Base-by-base conservation (phyloP, 2,329 filamentous ascomycete species). In the Shiraia sp. region DNA sequence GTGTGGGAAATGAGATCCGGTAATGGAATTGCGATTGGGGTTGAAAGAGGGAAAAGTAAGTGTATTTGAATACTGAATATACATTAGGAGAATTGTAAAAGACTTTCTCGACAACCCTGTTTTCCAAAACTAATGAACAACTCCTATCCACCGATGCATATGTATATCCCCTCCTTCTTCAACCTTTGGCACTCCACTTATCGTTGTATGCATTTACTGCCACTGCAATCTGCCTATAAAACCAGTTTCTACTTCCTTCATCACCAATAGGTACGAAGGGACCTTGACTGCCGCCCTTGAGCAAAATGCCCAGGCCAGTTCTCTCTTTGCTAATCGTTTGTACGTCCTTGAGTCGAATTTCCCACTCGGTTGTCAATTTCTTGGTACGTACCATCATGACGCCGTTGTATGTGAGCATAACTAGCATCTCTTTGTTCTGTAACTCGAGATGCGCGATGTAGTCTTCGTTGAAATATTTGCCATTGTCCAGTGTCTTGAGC, bases 401-500 rank as follows among this genome's bases (percentile, higher is more conserved):
- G 3, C 89, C 83, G 51, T 75, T 75, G 52, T 76, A 78, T 13
- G 74, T 78, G 34, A 77, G 61, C 68, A 78, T 72, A 45, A 77
- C 96, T 47, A 99, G 80, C 82, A 97, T 89, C 65, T 95, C 91
- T 67, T 93, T 89, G 47, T 85, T 83, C 9, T 90, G 88, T 17
- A 99, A 80, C 71, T 99, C 92, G 4, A 99, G 78, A 66, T 99
- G 95, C 4, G 91, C 95, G 68, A 99, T 93, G 74, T 99, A 99
- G 65, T 90, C 82, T 71, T 99, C 93, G 72, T 95, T 87, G 80
- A 99, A 99, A 77, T 92, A 97, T 69, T 91, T 93, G 48, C 93
- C 93, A 53, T 96, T 93, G 72, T 99, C 93, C 9, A 95, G 84
- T 45, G 96, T 95, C 78, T 99, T 99, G 52, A 99, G 84, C 95